Evolutionary conservation across 2,329 filamentous ascomycete species (phyloP), one percentile per base, ranked within the genome.

Genomic region (Cladosporium velox): DNA sequence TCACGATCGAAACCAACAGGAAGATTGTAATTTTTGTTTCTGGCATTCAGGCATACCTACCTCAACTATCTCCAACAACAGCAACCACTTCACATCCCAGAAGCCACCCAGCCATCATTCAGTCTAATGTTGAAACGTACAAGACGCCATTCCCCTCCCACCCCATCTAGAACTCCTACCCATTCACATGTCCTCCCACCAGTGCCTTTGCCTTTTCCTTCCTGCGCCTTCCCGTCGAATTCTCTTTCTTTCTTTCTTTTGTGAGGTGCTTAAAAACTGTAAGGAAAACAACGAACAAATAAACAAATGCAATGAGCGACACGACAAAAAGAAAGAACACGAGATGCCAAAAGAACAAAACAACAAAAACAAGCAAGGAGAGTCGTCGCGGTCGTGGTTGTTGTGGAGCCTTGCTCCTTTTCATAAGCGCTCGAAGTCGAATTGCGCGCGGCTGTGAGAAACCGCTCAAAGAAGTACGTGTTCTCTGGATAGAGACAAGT

Each of bases 51-150:
- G 52, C 26, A 47, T 47, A 11, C 52, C 32, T 30, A 30, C 52
- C 32, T 55, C 57, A 41, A 32, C 34, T 41, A 59, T 41, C 34
- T 59, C 41, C 52, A 55, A 55, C 41, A 21, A 47, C 41, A 47
- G 7, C 41, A 47, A 47, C 10, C 18, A 44, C 41, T 21, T 24
- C n/a, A 12, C 41, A 8, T 21, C n/a, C 10, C 8, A 24, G 38
- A n/a, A 8, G 35, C 35, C 15, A 35, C n/a, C 18, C 38, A 44
- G 2, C 41, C 41, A 47, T 11, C 41, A 47, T 11, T n/a, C 41
- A 47, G 41, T 47, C 41, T 12, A 47, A 12, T 24, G n/a, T 21
- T 47, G 8, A 21, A 44, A 47, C 41, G 41, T 47, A 47, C 41
- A 47, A 11, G 41, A 24, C 41, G 41, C 28, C 28, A 55, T 34